A percentile compares a stretch with the other conserved stretches of the same genome.
These are phyloP conservation scores for Suillus subaureus DNA, from an alignment of 768 basidiomycete genomes.

Conservation along the genomic window DNA sequence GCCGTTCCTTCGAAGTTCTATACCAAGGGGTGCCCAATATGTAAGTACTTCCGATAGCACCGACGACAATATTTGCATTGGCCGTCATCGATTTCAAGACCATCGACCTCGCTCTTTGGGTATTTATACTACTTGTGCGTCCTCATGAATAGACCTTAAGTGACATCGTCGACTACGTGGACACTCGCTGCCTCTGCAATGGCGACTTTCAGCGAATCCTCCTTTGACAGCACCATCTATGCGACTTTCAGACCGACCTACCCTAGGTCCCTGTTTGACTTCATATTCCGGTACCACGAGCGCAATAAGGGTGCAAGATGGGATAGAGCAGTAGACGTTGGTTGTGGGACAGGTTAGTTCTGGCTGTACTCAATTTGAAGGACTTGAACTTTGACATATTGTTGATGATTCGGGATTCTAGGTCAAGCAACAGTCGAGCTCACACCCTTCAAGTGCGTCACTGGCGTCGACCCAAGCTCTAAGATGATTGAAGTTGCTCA, in stretches of 20 bases:
- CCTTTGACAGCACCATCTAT: constrained; percentile 70
- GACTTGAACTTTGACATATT: neutral
- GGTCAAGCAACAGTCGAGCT: constrained; percentile 73
- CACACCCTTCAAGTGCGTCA: constrained; percentile 54
- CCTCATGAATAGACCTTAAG: neutral
- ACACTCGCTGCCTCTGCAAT: constrained; percentile 36
- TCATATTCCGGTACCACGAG: constrained; percentile 62
- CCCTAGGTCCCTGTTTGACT: constrained; percentile 63
- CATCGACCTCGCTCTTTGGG: constrained; percentile 3
- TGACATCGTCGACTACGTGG: neutral
- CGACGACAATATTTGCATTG: neutral
- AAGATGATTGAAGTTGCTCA: constrained; percentile 67
- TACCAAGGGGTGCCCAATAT: neutral
- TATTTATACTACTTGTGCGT: neutral
- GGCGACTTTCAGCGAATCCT: constrained; percentile 74
- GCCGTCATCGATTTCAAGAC: neutral
- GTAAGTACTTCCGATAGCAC: neutral
- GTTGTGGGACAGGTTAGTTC: constrained; percentile 76
- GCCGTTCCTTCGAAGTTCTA: neutral
- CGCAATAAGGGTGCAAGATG: constrained; percentile 34
- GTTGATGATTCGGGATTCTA: constrained; percentile 23
- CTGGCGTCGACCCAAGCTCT: constrained; percentile 73
- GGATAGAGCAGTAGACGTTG: constrained; percentile 70
- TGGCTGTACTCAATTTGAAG: neutral
- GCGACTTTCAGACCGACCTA: constrained; percentile 75